Conservation (phyloP, 169 alveolate species). For the Perkinsus olseni region DNA sequence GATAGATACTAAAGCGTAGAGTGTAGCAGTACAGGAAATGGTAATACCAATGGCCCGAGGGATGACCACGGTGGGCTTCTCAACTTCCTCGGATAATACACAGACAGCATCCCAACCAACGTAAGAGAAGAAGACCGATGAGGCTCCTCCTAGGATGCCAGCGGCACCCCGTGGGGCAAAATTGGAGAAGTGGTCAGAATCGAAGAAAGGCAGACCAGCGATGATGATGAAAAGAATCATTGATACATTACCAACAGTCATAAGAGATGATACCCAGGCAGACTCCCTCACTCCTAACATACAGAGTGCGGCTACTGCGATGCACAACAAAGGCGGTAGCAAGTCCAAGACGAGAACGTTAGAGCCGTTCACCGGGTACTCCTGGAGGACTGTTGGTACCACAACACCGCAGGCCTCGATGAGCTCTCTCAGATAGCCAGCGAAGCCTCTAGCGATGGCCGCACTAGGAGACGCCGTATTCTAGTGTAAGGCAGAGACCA, state of each 20-base stretch:
- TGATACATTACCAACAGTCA: background rate
- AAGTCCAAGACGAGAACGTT: background rate
- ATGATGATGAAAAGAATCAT: background rate
- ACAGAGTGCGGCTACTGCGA: background rate
- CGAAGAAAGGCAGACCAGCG: background rate
- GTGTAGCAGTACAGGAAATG: background rate
- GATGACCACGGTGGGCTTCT: background rate
- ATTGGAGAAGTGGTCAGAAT: background rate
- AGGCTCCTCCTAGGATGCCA: background rate
- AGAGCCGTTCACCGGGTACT: background rate
- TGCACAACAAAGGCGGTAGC: background rate
- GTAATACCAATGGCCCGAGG: background rate
- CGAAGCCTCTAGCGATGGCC: background rate
- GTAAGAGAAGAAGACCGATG: background rate
- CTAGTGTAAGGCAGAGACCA: background rate
- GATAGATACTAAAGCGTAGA: background rate
- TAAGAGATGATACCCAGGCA: background rate
- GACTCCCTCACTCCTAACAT: background rate
- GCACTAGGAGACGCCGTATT: background rate
- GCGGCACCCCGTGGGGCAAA: background rate
- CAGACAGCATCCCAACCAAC: background rate
- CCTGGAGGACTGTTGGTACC: background rate
- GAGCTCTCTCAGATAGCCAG: background rate
- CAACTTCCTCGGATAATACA: background rate
- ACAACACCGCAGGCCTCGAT: background rate